phyloP scores from a whole-genome alignment of 768 basidiomycete genomes.

The Pleurotus platypus region DNA sequence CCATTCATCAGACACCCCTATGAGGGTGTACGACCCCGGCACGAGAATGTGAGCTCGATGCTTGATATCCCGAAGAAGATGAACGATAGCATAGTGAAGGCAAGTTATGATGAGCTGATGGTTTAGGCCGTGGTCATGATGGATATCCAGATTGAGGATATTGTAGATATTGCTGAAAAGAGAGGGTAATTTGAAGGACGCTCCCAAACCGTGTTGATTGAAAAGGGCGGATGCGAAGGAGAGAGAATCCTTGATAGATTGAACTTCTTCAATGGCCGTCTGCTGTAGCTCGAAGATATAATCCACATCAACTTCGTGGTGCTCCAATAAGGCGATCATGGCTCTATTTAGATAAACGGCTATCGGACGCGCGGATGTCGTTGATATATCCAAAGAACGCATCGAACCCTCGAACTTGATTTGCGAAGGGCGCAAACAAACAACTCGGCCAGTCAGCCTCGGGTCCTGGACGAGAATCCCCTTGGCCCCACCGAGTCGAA shows the following conservation, averaged over 20 bases:
- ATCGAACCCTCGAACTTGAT: slow-evolving; percentile 41
- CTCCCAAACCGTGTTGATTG: slow-evolving; percentile 39
- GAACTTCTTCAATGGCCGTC: slow-evolving; percentile 30
- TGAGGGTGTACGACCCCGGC: slow-evolving; percentile 43
- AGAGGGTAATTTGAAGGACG: slow-evolving; percentile 41
- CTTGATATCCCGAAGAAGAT: slow-evolving; percentile 49
- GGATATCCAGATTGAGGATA: slow-evolving; percentile 26
- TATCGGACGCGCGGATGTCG: slow-evolving; percentile 39
- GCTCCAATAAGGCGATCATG: slow-evolving; percentile 45
- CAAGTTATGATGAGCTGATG: slow-evolving; percentile 33
- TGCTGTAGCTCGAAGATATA: slow-evolving; percentile 35
- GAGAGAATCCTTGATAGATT: slow-evolving; percentile 29
- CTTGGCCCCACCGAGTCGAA: slow-evolving; percentile 44
- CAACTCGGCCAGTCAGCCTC: slow-evolving; percentile 25
- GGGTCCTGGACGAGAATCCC: slow-evolving; percentile 45
- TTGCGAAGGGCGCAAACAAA: slow-evolving; percentile 42
- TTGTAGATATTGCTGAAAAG: slow-evolving; percentile 32
- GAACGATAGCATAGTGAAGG: slow-evolving; percentile 35
- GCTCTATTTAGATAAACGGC: slow-evolving; percentile 43
- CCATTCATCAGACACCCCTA: slow-evolving; percentile 53
- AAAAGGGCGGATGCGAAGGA: slow-evolving; percentile 32
- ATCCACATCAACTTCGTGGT: slow-evolving; percentile 29
- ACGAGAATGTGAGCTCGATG: slow-evolving; percentile 47
- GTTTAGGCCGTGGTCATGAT: slow-evolving; percentile 7
- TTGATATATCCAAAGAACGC: slow-evolving; percentile 43